These are phyloP conservation scores for Gentiana macrophylla DNA, from an alignment of 257 asterid genomes.

Conservation along the genomic window DNA sequence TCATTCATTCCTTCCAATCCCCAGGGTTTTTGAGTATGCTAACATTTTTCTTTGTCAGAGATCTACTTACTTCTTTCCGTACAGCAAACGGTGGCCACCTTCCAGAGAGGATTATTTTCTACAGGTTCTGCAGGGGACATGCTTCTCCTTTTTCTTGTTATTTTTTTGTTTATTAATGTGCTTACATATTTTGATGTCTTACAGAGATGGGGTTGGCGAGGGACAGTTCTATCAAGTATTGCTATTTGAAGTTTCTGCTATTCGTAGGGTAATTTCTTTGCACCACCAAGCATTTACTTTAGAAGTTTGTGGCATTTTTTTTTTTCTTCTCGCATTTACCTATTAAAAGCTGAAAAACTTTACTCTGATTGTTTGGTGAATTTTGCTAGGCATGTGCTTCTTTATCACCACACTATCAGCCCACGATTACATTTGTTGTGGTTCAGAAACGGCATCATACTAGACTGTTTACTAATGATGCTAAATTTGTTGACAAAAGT, in stretches of 20 bases:
- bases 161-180: conserved; percentile 3
- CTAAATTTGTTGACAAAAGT: conserved; percentile 17
- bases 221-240: conserved; percentile 32
- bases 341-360: too few relatives aligned
- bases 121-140: conserved; percentile 16
- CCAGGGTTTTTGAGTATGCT: background rate
- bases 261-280: conserved; percentile 17
- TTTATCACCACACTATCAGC: conserved; percentile 23
- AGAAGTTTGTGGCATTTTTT: too few relatives aligned
- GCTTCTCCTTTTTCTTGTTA: background rate
- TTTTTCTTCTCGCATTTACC: too few relatives aligned
- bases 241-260: conserved; percentile 23
- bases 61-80: conserved; percentile 78
- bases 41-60: conserved; percentile 32
- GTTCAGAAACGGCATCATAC: conserved; percentile 33
- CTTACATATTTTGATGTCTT: conserved; percentile 1
- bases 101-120: conserved; percentile 45
- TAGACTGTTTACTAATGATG: conserved; percentile 15
- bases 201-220: conserved; percentile 31
- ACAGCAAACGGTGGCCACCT: conserved; percentile 78
- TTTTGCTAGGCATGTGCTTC: conserved; percentile 23
- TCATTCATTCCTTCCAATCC: background rate
- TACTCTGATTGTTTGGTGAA: too few relatives aligned
- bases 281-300: too few relatives aligned
- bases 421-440: conserved; percentile 27